Base-by-base conservation (phyloP, 2,329 filamentous ascomycete genomes). In the Madurella fahalii region DNA sequence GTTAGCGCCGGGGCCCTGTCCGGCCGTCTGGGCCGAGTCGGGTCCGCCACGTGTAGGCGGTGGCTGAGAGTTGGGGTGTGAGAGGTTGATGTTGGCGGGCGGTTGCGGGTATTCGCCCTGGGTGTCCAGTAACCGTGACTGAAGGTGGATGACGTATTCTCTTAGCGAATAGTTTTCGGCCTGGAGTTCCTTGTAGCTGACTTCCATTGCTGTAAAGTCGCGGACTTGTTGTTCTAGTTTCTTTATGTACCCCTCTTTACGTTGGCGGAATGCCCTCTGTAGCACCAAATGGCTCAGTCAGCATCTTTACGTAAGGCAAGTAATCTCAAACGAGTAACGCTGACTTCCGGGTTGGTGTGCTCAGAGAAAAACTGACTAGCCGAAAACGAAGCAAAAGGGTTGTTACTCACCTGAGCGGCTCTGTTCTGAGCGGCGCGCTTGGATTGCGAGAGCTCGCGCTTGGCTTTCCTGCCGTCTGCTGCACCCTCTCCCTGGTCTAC, bases 231-330 rank as follows among this genome's bases (percentile, higher is more conserved):
- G 88, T 72, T 99, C 94, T 7, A 99, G 81, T 70, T 95, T 95
- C 77, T 95, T 95, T 71, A 99, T 99, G 71, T 99, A 96, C 44
- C 90, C 89, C 73, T 99, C 94, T 70, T 99, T 99, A 59, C 94
- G 88, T 74, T 97, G 92, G 41, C 94, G 89, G 74, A 99, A 99
- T 41, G 94, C 94, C 69, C 94, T 85, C 93, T 99, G 65, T 61
- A 18, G 51, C 69, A 13, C 54, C 13, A 18, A 15, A 30, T 15
- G 17, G 48, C 39, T 58, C 54, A 54, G 59, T 59, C 47, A 59
- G 57, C 44, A 50, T 2, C 16, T 37, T 58, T 48, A 57, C 49
- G 47, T 51, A 55, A 61, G 44, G 34, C 25, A 32, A 41, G 46
- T 9, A n/a, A 49, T 54, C 37, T 43, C 47, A 54, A 51, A 49